phyloP scores from a whole-genome alignment of 352 stramenopile species.

The Phytopythium kandeliae region DNA sequence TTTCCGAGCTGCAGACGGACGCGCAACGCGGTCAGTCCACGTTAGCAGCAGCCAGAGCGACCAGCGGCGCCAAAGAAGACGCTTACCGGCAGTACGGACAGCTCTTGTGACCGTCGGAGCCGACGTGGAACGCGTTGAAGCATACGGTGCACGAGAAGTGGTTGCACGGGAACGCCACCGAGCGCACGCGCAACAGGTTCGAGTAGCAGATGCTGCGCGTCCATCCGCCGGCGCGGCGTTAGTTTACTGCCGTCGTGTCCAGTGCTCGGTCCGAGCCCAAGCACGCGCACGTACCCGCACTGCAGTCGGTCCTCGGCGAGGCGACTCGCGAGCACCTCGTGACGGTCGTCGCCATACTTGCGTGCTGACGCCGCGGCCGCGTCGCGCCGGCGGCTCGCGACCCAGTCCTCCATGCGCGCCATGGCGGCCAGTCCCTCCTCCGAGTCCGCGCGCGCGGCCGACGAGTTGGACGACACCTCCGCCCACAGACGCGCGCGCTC shows the following conservation, averaged over 20 bases:
- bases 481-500: conserved; percentile 38
- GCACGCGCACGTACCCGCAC: conserved; percentile 25
- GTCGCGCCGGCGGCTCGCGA: conserved; percentile 27
- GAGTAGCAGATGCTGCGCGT: conserved; percentile 57
- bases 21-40: neutral
- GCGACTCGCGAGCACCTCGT: conserved; percentile 39
- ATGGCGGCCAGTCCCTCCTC: conserved; percentile 22
- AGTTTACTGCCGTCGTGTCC: neutral
- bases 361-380: conserved; percentile 25
- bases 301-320: conserved; percentile 62
- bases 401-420: conserved; percentile 41
- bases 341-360: conserved; percentile 43
- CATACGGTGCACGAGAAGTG: conserved; percentile 62
- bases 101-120: conserved; percentile 44
- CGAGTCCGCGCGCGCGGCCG: conserved; percentile 13
- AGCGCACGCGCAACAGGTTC: conserved; percentile 42
- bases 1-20: conserved; percentile 14
- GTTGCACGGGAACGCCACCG: conserved; percentile 56
- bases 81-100: conserved; percentile 58
- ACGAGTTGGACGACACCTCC: conserved; percentile 21
- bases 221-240: neutral
- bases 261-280: neutral
- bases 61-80: neutral
- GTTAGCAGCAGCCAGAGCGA: neutral
- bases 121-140: conserved; percentile 42